phyloP scores from a whole-genome alignment of 129 eudicot species.

The Chrysanthemum seticuspe region DNA sequence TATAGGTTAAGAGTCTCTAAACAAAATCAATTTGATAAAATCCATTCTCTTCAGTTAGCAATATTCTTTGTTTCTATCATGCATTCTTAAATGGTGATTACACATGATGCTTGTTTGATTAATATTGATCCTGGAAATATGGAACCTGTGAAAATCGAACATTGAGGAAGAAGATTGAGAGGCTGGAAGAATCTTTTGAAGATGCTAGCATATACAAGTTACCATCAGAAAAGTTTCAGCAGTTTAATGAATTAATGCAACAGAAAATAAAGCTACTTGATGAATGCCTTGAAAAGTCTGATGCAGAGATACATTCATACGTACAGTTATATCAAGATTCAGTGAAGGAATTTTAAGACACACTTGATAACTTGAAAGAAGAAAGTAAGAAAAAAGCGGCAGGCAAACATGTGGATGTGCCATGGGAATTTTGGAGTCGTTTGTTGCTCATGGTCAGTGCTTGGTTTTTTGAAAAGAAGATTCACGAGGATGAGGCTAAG shows the following conservation, averaged over 20 bases:
- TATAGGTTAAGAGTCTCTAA: too few species aligned
- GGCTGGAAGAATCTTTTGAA: slow-evolving; percentile 76
- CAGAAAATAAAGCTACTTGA: slow-evolving; percentile 82
- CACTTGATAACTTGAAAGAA: slow-evolving; percentile 65
- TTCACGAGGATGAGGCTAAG: slow-evolving; percentile 60
- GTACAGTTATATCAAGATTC: slow-evolving; percentile 88
- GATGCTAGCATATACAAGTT: slow-evolving; percentile 67
- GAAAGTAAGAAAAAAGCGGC: slow-evolving; percentile 65
- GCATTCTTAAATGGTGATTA: too few species aligned
- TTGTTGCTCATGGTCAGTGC: slow-evolving; percentile 83
- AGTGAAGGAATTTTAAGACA: slow-evolving; percentile 80
- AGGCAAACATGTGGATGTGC: slow-evolving; percentile 73
- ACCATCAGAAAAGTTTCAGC: slow-evolving; percentile 73
- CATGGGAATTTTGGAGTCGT: slow-evolving; percentile 85
- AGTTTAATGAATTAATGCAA: slow-evolving; percentile 77
- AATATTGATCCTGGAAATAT: too few species aligned
- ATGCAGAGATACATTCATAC: slow-evolving; percentile 80
- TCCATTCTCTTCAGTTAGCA: too few species aligned
- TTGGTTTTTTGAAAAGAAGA: slow-evolving; percentile 90
- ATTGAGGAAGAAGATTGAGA: slow-evolving; percentile 76
- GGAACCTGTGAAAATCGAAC: too few species aligned
- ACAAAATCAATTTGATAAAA: too few species aligned
- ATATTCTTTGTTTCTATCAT: too few species aligned
- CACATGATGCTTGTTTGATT: too few species aligned
- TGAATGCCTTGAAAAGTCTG: slow-evolving; percentile 78